Percentiles rank a stretch among this genome's conserved stretches.
phyloP scores from a whole-genome alignment of 805 yeast genomes.

The Kodamaea lidongshanica region DNA sequence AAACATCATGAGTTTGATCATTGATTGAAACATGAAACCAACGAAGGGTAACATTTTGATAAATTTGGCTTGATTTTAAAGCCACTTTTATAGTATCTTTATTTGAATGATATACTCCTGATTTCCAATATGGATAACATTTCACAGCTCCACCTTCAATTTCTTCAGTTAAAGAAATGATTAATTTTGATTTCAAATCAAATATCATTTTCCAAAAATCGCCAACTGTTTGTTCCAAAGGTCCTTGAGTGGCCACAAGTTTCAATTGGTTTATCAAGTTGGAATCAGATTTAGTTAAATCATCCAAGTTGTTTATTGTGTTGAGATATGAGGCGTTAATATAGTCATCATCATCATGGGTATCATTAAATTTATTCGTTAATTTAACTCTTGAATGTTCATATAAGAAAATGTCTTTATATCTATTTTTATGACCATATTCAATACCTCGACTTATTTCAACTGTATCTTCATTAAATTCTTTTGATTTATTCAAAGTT shows the following conservation, averaged over 20 bases:
- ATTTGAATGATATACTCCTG: slow-evolving; percentile 44
- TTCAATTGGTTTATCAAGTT: slow-evolving; percentile 11
- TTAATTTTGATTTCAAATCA: slow-evolving; percentile 56
- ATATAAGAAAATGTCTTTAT: slow-evolving; percentile 82
- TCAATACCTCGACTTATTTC: slow-evolving; percentile 72
- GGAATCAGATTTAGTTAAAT: slow-evolving; percentile 9
- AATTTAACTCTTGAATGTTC: slow-evolving; percentile 78
- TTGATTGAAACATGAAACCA: slow-evolving; percentile 12
- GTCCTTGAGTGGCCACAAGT: slow-evolving; percentile 86
- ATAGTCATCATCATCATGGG: slow-evolving; percentile 43
- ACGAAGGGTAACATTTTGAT: slow-evolving; percentile 12
- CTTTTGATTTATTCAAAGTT: slow-evolving; percentile 8
- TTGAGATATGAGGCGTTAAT: slow-evolving; percentile 79
- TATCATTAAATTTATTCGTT: slow-evolving; percentile 13
- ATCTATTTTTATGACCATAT: slow-evolving; percentile 56
- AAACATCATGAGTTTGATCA: slow-evolving; percentile 35
- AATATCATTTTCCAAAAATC: slow-evolving; percentile 82
- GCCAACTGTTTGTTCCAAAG: slow-evolving; percentile 61
- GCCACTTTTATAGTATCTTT: slow-evolving; percentile 18
- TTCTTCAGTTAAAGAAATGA: slow-evolving; percentile 71
- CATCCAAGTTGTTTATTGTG: slow-evolving; percentile 12
- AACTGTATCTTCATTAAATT: slow-evolving; percentile 26
- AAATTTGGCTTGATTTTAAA: slow-evolving; percentile 1
- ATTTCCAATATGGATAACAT: slow-evolving; percentile 72
- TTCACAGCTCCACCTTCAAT: slow-evolving; percentile 72